A percentile compares a stretch with the other conserved stretches of the same genome.
Conservation (phyloP, 1,139 yeast species). For the Kurtzmaniella quercitrusa region DNA sequence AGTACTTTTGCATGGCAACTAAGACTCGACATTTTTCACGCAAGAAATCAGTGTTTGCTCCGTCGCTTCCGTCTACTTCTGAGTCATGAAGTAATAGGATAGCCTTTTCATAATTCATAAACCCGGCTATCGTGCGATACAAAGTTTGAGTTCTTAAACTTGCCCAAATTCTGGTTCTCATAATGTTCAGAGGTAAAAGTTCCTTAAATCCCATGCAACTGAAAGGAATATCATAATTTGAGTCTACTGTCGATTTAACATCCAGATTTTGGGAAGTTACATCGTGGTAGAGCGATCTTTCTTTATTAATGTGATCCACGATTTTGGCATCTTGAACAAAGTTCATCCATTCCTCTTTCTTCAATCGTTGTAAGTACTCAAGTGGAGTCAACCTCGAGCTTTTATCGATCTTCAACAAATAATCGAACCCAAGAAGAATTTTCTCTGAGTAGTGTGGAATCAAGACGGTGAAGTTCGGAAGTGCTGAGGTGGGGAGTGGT, state of each 20-base stretch:
- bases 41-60: not conserved
- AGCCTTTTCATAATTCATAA: constrained; percentile 66
- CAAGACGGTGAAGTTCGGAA: constrained; percentile 80
- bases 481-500: constrained; percentile 63
- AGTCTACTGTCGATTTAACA: constrained; percentile 12
- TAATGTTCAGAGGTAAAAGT: constrained; percentile 54
- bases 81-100: constrained; percentile 60
- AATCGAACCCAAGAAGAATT: constrained; percentile 59
- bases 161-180: constrained; percentile 80
- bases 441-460: constrained; percentile 86
- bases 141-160: constrained; percentile 75
- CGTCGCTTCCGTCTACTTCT: constrained; percentile 37
- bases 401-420: constrained; percentile 58
- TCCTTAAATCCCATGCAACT: constrained; percentile 69
- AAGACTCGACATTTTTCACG: constrained; percentile 15
- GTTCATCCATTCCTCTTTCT: constrained; percentile 71
- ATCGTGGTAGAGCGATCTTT: not conserved
- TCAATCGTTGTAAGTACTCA: constrained; percentile 69
- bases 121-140: constrained; percentile 74
- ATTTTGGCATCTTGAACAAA: constrained; percentile 65
- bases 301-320: constrained; percentile 16
- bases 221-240: constrained; percentile 59
- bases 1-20: constrained; percentile 67
- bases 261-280: not conserved
- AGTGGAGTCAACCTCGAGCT: constrained; percentile 62